Conservation (phyloP, 371 early-diverging fungal genomes). For the Mortierella sp. region DNA sequence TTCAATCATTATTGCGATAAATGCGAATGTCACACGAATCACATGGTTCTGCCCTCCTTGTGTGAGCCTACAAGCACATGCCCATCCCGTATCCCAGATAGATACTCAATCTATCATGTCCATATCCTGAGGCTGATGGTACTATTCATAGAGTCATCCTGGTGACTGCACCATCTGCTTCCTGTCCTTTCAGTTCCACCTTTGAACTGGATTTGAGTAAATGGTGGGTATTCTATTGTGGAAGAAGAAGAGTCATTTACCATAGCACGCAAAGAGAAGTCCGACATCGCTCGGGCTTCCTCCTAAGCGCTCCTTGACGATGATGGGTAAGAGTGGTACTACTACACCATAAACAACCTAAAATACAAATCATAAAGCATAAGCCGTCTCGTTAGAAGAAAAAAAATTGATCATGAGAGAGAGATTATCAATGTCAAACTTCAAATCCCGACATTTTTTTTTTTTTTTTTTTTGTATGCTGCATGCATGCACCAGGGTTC, state of each 20-base stretch:
- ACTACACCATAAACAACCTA: slow-evolving; percentile 88
- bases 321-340: slow-evolving; percentile 84
- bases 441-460: slow-evolving; percentile 2
- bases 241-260: slow-evolving; percentile 47
- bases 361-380: slow-evolving; percentile 17
- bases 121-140: not conserved
- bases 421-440: slow-evolving; percentile 19
- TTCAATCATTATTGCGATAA: too few relatives aligned
- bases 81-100: not conserved
- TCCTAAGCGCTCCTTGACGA: slow-evolving; percentile 74
- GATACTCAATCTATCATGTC: not conserved
- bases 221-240: not conserved
- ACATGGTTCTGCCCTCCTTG: slow-evolving; percentile 8
- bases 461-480: not conserved
- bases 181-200: too few relatives aligned
- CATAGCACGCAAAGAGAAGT: slow-evolving; percentile 85
- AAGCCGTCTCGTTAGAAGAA: not conserved
- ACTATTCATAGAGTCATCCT: not conserved
- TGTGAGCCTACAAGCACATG: slow-evolving; percentile 2
- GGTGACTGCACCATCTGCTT: not conserved
- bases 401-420: not conserved
- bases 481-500: not conserved
- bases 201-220: not conserved
- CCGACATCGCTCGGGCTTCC: slow-evolving; percentile 79
- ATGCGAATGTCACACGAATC: slow-evolving; percentile 17